A percentile compares a stretch with the other conserved stretches of the same genome.
Evolutionary conservation across 306 rosid genomes (phyloP).

Genomic region (Dryas octopetala): DNA sequence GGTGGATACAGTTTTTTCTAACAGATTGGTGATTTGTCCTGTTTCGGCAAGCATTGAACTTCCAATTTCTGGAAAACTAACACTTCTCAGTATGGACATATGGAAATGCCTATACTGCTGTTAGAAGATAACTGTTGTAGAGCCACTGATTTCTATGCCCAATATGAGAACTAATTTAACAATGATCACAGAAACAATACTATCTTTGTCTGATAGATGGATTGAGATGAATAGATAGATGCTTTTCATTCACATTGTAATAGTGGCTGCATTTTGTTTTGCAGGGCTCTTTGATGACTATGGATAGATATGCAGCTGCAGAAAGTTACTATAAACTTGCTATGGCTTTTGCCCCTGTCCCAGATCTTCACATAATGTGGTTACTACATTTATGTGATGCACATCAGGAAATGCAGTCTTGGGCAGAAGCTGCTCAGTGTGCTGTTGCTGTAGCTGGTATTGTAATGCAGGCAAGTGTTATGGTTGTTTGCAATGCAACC

Average conservation of each 20-base stretch:
- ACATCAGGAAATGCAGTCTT: conserved; percentile 97
- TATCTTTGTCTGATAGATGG: neutral
- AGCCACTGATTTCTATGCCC: neutral
- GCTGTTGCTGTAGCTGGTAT: conserved; percentile 98
- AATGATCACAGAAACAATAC: neutral
- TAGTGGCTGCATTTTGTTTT: conserved; percentile 27
- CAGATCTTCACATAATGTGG: conserved; percentile 99
- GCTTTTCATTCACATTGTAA: neutral
- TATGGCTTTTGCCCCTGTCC: conserved; percentile 98
- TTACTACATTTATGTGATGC: conserved; percentile 97
- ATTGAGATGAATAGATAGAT: conserved; percentile 10
- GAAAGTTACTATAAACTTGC: conserved; percentile 92
- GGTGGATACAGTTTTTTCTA: neutral
- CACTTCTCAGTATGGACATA: conserved; percentile 1
- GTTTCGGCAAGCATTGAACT: neutral
- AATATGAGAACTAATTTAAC: neutral
- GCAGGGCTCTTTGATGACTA: conserved; percentile 81
- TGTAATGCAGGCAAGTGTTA: conserved; percentile 78
- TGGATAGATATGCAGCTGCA: conserved; percentile 97
- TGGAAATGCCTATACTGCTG: neutral
- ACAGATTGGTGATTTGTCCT: neutral
- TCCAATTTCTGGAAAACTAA: neutral
- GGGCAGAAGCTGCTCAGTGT: conserved; percentile 99
- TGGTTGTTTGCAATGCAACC: conserved; percentile 8
- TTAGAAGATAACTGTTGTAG: neutral